Evolutionary conservation across 2,329 filamentous ascomycete species (phyloP).

Genomic region (Cordyceps cateniannulata): DNA sequence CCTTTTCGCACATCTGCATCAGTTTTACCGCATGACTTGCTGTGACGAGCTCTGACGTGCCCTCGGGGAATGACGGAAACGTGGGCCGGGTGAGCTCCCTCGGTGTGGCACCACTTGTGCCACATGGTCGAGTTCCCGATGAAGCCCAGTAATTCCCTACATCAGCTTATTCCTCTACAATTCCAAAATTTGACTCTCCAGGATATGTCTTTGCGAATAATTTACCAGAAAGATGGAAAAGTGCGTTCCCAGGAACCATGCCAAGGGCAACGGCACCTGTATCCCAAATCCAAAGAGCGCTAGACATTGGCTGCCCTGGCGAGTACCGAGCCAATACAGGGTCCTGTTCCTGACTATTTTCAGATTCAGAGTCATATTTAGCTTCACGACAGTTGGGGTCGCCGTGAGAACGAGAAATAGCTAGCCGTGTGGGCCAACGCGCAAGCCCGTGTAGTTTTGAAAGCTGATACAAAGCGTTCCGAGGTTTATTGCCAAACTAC

Average conservation of each 20-base stretch:
- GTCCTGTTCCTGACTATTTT: no score
- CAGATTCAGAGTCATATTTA: no score
- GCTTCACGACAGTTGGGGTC: no score
- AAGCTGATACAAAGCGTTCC: no score
- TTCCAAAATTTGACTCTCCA: not conserved
- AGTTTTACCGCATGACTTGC: not conserved
- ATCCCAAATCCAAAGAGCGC: no score
- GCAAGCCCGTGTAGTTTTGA: no score
- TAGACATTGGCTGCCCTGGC: no score
- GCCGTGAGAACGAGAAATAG: no score
- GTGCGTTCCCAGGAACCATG: conserved; percentile 30
- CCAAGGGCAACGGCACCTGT: conserved; percentile 25
- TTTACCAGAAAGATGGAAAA: conserved; percentile 31
- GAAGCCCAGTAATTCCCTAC: not conserved
- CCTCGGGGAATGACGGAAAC: conserved; percentile 6
- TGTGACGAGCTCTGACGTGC: not conserved
- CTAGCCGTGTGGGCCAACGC: no score
- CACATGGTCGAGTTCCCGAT: not conserved
- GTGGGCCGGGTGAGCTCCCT: not conserved
- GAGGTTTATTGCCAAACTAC: no score
- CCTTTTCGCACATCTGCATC: not conserved
- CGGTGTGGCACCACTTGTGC: conserved; percentile 5
- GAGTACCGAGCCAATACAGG: no score
- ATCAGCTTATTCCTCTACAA: not conserved
- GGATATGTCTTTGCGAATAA: not conserved